Evolutionary conservation across 805 yeast genomes (phyloP).

Genomic region (Candida pseudofarinosa): DNA sequence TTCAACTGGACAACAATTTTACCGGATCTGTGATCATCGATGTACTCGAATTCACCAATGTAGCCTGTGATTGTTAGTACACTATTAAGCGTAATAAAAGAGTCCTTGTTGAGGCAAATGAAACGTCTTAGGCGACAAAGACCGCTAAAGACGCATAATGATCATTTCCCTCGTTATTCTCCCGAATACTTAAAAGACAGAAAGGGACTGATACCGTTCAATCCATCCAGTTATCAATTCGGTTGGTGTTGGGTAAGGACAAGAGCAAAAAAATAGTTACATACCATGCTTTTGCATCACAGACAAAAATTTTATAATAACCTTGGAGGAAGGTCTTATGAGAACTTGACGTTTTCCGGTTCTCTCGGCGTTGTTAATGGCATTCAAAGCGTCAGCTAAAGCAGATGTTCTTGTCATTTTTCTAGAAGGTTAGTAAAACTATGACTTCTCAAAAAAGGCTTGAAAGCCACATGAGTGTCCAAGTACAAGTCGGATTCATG

Average conservation of each 20-base stretch:
- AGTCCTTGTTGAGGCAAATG: slow-evolving; percentile 59
- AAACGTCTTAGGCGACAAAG: slow-evolving; percentile 47
- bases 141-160: slow-evolving; percentile 60
- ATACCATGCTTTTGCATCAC: slow-evolving; percentile 90
- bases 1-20: slow-evolving; percentile 94
- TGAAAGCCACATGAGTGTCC: slow-evolving; percentile 39
- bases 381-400: slow-evolving; percentile 96
- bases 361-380: slow-evolving; percentile 98
- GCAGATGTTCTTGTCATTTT: slow-evolving; percentile 97
- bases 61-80: slow-evolving; percentile 49
- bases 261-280: slow-evolving; percentile 6
- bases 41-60: slow-evolving; percentile 98
- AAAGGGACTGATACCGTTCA: slow-evolving; percentile 84
- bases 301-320: slow-evolving; percentile 90
- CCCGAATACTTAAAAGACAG: slow-evolving; percentile 98
- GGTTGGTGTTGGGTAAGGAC: slow-evolving; percentile 38
- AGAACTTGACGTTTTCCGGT: slow-evolving; percentile 98
- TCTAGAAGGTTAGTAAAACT: slow-evolving; percentile 10
- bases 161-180: slow-evolving; percentile 59
- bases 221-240: slow-evolving; percentile 99
- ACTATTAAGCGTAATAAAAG: neutral
- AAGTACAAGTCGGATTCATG: slow-evolving; percentile 27
- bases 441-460: slow-evolving; percentile 4
- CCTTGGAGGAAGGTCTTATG: slow-evolving; percentile 98
- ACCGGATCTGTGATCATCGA: slow-evolving; percentile 98